These are phyloP conservation scores for Geotrichum candidum DNA, from an alignment of 1,139 yeast genomes.

Conservation along the genomic window DNA sequence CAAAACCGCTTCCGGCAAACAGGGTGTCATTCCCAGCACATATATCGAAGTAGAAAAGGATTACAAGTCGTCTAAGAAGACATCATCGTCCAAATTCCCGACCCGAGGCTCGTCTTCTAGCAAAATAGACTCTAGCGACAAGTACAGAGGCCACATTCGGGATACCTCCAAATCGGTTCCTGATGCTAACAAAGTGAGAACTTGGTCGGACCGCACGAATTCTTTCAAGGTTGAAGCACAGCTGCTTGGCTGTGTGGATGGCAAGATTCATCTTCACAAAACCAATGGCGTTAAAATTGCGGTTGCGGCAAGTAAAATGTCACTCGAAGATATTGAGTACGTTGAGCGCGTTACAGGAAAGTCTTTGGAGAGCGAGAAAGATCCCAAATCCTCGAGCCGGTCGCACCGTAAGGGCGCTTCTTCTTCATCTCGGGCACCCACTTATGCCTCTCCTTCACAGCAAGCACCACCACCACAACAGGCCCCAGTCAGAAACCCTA, in stretches of 20 bases:
- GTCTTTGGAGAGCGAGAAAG: conserved; percentile 33
- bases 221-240: conserved; percentile 96
- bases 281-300: conserved; percentile 96
- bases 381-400: neutral
- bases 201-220: conserved; percentile 95
- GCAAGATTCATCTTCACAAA: conserved; percentile 89
- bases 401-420: conserved; percentile 1
- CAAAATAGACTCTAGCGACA: neutral
- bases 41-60: conserved; percentile 61
- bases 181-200: conserved; percentile 75
- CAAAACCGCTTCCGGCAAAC: conserved; percentile 61
- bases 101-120: neutral
- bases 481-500: neutral
- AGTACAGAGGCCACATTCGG: neutral
- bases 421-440: neutral
- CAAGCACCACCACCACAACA: conserved; percentile 1
- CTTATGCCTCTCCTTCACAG: neutral
- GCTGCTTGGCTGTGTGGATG: conserved; percentile 86
- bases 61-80: conserved; percentile 24
- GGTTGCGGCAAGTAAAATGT: conserved; percentile 81
- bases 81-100: conserved; percentile 1
- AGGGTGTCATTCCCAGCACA: conserved; percentile 87
- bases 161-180: conserved; percentile 40
- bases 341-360: conserved; percentile 84
- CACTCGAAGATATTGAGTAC: conserved; percentile 78